Base-by-base conservation (phyloP, 1,284 basidiomycete species). In the Tylopilus sp. region DNA sequence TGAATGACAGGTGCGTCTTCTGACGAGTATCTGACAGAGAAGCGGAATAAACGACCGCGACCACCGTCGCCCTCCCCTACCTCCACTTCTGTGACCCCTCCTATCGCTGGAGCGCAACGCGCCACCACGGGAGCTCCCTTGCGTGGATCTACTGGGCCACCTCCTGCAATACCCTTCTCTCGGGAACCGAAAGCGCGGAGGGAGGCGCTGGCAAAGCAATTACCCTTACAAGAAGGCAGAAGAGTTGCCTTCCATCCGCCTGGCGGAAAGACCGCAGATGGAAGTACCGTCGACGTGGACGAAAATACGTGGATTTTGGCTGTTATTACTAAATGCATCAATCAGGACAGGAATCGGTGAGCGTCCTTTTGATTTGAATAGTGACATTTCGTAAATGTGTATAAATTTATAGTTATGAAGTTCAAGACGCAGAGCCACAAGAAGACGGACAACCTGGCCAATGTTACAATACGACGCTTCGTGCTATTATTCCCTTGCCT, bases 221-320 rank as follows among this genome's bases (percentile, higher is more conserved):
- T 91, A 6, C 91, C 91, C 19, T 81, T 95, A 33, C 88, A 89
- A 72, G 85, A 87, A 74, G 89, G 89, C 22, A 83, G 93, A 60
- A 92, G 91, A 69, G 92, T 95, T 13, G 93, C 91, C 3, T 95
- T 94, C 70, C 91, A 91, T 76, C 91, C 90, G 12, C 89, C 90
- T 74, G 61, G 78, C 66, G 78, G 83, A 72, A 82, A 91, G 81
- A 77, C 77, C 70, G 73, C 80, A 61, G 84, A 88, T 56, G 80
- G 80, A 32, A 78, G 79, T 26, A 74, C 70, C 24, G 77, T 77
- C 22, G 87, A 90, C 55, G 84, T 84, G 19, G 91, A 92, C 64
- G 90, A 92, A 73, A 90, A 86, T 60, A 88, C 89, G 24, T 95
- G 93, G 93, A 95, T 95, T 65, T 79, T 95, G 61, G 93, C 92